Evolutionary conservation across 192 early-diverging fungal genomes (phyloP), one percentile per base, ranked within the genome.

Genomic region (Umbelopsis vinacea): DNA sequence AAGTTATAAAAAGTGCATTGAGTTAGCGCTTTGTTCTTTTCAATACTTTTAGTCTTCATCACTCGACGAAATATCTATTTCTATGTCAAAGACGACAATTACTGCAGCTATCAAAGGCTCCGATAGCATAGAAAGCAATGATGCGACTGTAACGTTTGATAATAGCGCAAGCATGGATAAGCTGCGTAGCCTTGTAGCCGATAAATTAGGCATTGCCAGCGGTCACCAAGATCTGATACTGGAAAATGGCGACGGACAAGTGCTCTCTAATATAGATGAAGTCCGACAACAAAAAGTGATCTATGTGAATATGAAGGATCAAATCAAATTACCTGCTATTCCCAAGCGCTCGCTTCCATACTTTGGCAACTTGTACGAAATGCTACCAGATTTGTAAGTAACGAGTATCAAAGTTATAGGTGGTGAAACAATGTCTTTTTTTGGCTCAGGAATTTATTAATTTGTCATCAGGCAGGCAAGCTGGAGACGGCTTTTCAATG

Each of bases 371-470:
- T 37, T 79, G 9, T 79, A 79, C 46, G 72, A 79, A 22, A 50
- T 79, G 55, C 35, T 79, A 19, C 77, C 77, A 11, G 53, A 79
- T 22, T 24, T 79, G 77, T 79, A 74, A 74, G 66, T 52, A 19
- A 33, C 14, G 1, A 1, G 3, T 29, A 29, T 1, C 29, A 2
- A 29, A 29, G 29, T 1, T 3, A 3, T 29, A 1, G 29, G 29
- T 2, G 29, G 29, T 29, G 29, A 29, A 29, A 29, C 29, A 29
- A 29, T 29, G 29, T n/a, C n/a, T n/a, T n/a, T 29, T 3, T 29
- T 29, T 17, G 7, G n/a, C 15, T 6, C 15, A 8, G n/a, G 5
- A 50, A 1, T n/a, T 17, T n/a, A 12, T 12, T 71, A 21, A 50
- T 55, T 46, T 8, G 24, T 48, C 29, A 67, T 9, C n/a, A 75